Evolutionary conservation across 345 rosid genomes (phyloP), one percentile per base, ranked within the genome.

Genomic region (Euclidium syriacum): DNA sequence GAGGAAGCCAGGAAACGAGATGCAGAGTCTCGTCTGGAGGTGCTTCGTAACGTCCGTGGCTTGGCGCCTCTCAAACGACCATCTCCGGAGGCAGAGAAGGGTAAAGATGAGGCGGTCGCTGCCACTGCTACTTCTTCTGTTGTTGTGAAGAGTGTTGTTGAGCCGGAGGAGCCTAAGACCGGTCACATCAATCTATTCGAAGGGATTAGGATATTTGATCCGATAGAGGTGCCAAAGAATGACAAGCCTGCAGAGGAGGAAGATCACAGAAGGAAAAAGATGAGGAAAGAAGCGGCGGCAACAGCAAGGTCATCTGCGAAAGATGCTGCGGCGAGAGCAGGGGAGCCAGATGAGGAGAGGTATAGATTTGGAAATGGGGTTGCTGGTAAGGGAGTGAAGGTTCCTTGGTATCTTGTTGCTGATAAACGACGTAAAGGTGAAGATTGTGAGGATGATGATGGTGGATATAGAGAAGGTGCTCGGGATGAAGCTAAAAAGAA

Each of bases 351-450:
- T 68, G 96, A 94, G 55, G 97, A 94, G 75, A 87, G 80, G 78
- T 89, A 87, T 71, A 77, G 88, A 51, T 74, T 94, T 56, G 96
- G 98, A 1, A 85, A 89, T 64, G 97, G 97, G 9, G 19, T 92
- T 71, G 97, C 95, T 2, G 97, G 98, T 44, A 94, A 87, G 74
- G 97, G 99, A 32, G 95, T 87, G 39, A 94, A 87, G 69, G 65
- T 80, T 83, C 96, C 96, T 0, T 94, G 97, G 99, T 94, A 87
- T 64, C 80, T 90, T 48, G n/a, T n/a, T n/a, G n/a, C n/a, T n/a
- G 87, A 87, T 73, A 89, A 36, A 79, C 74, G 79, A 79, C 74
- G 79, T 23, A 69, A 68, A 6, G 68, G 22, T 54, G 79, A 80
- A 30, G 75, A 20, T 10, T 40, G 38, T 32, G 81, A 59, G 49